A percentile compares a stretch with the other conserved stretches of the same genome.
Conservation (phyloP, 208 protist genomes). For the Wallacemonas sp. region DNA sequence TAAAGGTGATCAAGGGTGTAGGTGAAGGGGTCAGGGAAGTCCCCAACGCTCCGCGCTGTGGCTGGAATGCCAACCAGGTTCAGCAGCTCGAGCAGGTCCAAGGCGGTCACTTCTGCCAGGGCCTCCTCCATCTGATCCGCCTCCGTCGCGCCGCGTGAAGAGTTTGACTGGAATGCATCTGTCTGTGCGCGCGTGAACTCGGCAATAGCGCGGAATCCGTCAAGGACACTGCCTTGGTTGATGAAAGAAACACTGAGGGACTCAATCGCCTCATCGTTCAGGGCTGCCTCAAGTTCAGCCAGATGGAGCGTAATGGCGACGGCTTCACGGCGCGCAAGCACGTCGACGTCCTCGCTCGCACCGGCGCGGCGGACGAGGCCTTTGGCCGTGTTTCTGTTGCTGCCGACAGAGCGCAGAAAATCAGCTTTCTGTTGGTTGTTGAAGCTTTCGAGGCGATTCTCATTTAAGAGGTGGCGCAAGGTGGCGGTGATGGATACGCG, state of each 20-base stretch:
- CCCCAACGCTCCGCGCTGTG: not conserved
- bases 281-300: not conserved
- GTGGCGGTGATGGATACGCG: not conserved
- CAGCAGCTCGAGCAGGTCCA: slow-evolving; percentile 7
- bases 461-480: not conserved
- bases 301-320: not conserved
- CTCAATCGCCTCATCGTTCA: not conserved
- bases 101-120: not conserved
- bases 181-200: not conserved
- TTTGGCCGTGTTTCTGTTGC: not conserved
- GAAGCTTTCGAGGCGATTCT: not conserved
- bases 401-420: not conserved
- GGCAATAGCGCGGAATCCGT: not conserved
- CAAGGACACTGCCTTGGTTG: slow-evolving; percentile 6
- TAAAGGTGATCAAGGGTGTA: not conserved
- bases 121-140: not conserved
- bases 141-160: not conserved
- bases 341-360: not conserved
- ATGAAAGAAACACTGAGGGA: not conserved
- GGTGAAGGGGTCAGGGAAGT: slow-evolving; percentile 1
- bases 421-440: slow-evolving; percentile 10
- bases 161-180: not conserved
- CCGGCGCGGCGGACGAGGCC: slow-evolving; percentile 4
- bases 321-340: not conserved
- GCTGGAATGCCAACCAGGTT: slow-evolving; percentile 6